These are phyloP conservation scores for Anethum foeniculum DNA, from an alignment of 140 eudicot species.

Conservation along the genomic window DNA sequence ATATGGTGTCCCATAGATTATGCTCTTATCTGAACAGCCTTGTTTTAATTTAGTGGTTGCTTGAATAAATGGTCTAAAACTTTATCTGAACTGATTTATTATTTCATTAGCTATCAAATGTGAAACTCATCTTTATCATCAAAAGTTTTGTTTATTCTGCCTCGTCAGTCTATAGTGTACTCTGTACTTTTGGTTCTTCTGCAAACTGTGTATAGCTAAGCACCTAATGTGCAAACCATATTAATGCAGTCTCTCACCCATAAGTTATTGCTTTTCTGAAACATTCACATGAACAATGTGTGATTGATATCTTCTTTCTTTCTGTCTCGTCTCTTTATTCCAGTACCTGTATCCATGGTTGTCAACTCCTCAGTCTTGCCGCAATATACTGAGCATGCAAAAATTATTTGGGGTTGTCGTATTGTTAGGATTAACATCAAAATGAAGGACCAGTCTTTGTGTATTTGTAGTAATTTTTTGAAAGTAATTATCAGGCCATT, in stretches of 20 bases:
- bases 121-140: not conserved
- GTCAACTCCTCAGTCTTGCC: not conserved
- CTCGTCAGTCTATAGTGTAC: not conserved
- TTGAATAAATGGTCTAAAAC: not conserved
- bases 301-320: not conserved
- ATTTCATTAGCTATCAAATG: not conserved
- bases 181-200: not conserved
- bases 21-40: not conserved
- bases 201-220: not conserved
- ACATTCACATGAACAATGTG: not conserved
- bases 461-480: not conserved
- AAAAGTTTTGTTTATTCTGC: not conserved
- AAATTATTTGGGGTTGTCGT: not conserved
- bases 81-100: not conserved
- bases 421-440: not conserved
- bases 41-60: not conserved
- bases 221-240: not conserved
- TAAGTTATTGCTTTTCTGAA: not conserved
- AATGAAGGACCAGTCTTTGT: not conserved
- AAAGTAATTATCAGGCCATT: constrained; percentile 1
- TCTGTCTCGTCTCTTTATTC: not conserved
- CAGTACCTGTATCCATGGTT: not conserved
- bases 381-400: not conserved
- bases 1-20: not conserved
- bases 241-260: not conserved